Conservation (phyloP, 345 rosid species). For the Camelina hispida region DNA sequence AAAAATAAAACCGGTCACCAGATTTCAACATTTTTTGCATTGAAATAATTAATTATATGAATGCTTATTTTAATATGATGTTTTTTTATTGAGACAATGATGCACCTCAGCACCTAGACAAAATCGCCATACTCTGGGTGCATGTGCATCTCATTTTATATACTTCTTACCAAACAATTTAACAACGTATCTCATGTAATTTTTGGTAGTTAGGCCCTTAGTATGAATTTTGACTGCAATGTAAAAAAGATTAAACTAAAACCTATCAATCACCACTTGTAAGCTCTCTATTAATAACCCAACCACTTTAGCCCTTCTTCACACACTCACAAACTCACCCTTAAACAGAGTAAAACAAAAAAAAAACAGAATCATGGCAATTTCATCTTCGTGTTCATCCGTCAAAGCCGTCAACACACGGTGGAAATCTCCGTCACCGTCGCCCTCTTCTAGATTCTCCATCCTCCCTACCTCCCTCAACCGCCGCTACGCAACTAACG, state of each 20-base stretch:
- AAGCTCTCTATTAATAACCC: constrained; percentile 32
- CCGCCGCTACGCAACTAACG: constrained; percentile 37
- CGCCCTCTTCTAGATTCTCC: constrained; percentile 28
- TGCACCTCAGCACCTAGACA: constrained; percentile 32
- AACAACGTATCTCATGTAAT: background rate
- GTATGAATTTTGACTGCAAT: constrained; percentile 13
- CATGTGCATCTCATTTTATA: constrained; percentile 37
- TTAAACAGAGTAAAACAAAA: background rate
- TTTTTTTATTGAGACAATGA: constrained; percentile 2
- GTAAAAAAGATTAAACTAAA: background rate
- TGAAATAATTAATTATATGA: background rate
- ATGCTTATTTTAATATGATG: background rate
- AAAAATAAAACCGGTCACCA: background rate
- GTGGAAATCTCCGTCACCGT: constrained; percentile 35
- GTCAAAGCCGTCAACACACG: constrained; percentile 42
- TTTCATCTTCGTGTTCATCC: constrained; percentile 46
- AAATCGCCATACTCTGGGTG: constrained; percentile 10
- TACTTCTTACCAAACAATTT: background rate
- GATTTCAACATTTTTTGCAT: background rate
- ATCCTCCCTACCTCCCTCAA: constrained; percentile 1
- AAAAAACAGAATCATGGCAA: constrained; percentile 32
- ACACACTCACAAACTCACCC: constrained; percentile 26
- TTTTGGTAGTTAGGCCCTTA: constrained; percentile 10
- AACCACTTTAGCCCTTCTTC: constrained; percentile 14
- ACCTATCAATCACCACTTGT: background rate